Base-by-base conservation (phyloP, 1,139 yeast genomes). In the Geotrichum fermentans region DNA sequence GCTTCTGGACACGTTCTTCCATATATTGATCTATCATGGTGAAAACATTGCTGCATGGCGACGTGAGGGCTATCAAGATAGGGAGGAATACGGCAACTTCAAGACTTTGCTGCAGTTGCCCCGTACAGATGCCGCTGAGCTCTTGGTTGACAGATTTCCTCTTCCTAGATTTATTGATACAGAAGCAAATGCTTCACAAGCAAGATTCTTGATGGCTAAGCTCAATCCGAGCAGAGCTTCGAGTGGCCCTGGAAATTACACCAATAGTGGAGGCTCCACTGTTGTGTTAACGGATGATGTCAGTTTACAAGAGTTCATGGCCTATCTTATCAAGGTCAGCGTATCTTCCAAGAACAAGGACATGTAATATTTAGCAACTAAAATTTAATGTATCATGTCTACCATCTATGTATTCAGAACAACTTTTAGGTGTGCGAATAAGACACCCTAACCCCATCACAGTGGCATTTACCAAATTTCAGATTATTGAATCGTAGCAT, bases 211-310 rank as follows among this genome's bases (percentile, higher is more conserved):
- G 54, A 79, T 80, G 76, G 83, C 89, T 2, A 81, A 82, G 62
- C 69, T 84, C 59, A 84, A 83, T 62, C 94, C 94, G 14, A 52
- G 73, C 76, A 56, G 83, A 79, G 58, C 53, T 20, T 22, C 39
- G 26, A 16, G 40, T 18, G 40, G 51, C 26, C 69, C 74, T 51
- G 73, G 74, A 45, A 69, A 70, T 43, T 70, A 74, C 49, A 73
- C 77, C 10, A 50, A 56, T 30, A 32, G 24, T 29, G 73, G 74
- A 50, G 80, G 80, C 41, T 69, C 78, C 17, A 89, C 95, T 16
- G 88, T 88, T 59, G 96, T 90, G 41, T 80, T 90, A 65, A 90
- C 97, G 29, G 97, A 90, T 70, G 97, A 90, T 72, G 97, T 89
- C 40, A 82, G 92, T 44, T 75, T 89, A 65, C 95, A 89, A 72